Evolutionary conservation across 2,329 filamentous ascomycete genomes (phyloP), one percentile per base, ranked within the genome.

Genomic region (Pseudogymnoascus sp.): DNA sequence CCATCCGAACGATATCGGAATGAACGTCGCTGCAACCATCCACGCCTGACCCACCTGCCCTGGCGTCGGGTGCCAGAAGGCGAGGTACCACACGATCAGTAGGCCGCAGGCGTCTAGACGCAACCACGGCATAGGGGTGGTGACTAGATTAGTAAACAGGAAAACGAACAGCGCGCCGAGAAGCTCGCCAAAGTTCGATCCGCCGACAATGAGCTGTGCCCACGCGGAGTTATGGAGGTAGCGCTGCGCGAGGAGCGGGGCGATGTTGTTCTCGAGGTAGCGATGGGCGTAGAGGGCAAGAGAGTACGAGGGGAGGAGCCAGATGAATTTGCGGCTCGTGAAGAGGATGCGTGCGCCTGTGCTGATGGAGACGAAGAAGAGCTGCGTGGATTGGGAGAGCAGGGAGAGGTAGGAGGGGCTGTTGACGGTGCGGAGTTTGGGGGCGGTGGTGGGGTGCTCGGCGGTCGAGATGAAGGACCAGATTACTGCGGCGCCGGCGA

Each of bases 41-140:
- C 77, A 82, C 3, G 79, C 79, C 66, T 80, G 76, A 0, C 71
- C 69, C 8, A 80, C 78, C 5, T 79, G 69, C 43, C 73, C 73
- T 2, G 67, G 61, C 0, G 75, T 75, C 1, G 79, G 79, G 39
- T 74, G 70, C 79, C 79, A 81, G 69, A 73, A 80, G 0, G 79
- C 77, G 11, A 81, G 70, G 64, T 79, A 80, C 80, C 79, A 82
- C 4, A 81, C 76, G 25, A 80, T 77, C 4, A 81, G 69, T 21
- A 82, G 69, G 62, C 77, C 73, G 36, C 81, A 65, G 1, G 79
- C 76, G 65, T 82, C 80, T 5, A 80, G 69, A 10, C 80, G 77
- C 37, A 82, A 73, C 79, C 79, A 82, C 1, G 79, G 79, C 65
- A 82, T 80, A 2, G 80, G 80, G 1, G 79, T 82, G 31, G 77